phyloP scores from a whole-genome alignment of 2,329 filamentous ascomycete genomes.

The Trichoderma sp. region DNA sequence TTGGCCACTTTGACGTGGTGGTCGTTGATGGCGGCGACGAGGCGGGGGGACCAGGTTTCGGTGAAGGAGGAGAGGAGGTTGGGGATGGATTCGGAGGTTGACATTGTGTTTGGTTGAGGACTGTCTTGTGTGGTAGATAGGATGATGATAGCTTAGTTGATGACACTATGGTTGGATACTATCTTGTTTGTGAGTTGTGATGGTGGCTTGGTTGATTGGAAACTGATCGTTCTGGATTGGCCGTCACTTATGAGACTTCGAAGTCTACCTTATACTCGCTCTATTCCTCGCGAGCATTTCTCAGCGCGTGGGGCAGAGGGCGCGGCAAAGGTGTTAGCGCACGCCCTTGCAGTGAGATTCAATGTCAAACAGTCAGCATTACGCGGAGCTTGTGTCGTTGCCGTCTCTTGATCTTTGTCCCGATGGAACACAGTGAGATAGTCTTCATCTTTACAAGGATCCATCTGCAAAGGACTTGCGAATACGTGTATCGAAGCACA shows the following conservation, averaged over 20 bases:
- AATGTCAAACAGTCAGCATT: too few species aligned
- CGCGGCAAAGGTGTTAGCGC: background rate
- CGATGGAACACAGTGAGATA: too few species aligned
- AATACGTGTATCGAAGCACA: too few species aligned
- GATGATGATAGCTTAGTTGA: background rate
- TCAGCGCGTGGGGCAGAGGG: constrained; percentile 5
- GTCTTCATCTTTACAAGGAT: too few species aligned
- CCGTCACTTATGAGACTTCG: background rate
- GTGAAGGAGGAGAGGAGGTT: constrained; percentile 15
- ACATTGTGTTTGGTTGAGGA: background rate
- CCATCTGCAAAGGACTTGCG: too few species aligned
- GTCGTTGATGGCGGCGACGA: constrained; percentile 17
- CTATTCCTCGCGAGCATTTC: background rate
- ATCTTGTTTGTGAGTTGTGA: too few species aligned
- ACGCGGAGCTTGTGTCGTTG: too few species aligned
- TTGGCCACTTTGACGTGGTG: constrained; percentile 19
- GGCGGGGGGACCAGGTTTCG: constrained; percentile 15
- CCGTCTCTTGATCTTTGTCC: too few species aligned
- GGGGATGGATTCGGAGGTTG: constrained; percentile 10
- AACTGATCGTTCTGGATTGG: background rate
- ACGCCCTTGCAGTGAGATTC: constrained; percentile 5
- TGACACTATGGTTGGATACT: too few species aligned
- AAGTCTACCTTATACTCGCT: background rate
- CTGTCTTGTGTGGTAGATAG: background rate
- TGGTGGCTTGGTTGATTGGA: background rate